Evolutionary conservation across 495 filamentous ascomycete species (phyloP), one percentile per base, ranked within the genome.

Genomic region (Durotheca rogersii): DNA sequence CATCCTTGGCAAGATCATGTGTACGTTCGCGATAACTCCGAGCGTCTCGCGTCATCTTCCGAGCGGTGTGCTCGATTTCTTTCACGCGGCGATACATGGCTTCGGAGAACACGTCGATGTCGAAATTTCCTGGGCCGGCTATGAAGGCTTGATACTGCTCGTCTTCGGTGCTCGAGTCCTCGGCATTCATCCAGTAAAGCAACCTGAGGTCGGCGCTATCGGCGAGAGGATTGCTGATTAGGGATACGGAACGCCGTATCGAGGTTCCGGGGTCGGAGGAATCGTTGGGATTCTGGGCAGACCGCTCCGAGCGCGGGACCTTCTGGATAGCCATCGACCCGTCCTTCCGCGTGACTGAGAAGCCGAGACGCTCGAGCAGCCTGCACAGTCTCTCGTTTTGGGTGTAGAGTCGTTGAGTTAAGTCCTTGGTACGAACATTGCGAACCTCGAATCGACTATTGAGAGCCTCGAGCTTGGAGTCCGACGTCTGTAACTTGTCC

Each of bases 1-100:
- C 83, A 61, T 99, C 93, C 56, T 85, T 85, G 51, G 94, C 89
- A 11, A 82, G 70, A n/a, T 80, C 75, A 48, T 94, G 87, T 14
- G 88, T 84, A 58, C 92, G 93, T 35, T 97, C 93, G 17, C 92
- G 83, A 61, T 96, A 96, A 1, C 78, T 80, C 6, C 86, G 80
- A 19, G 88, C 84, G 66, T 98, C 94, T 51, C 87, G 90, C 64
- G 90, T 87, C 74, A 87, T 87, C 67, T 95, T 96, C 15, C 89
- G 86, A 10, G 89, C 89, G 40, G 91, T 84, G 47, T 88, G 75
- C 62, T 99, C 93, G 23, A 90, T 81, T 51, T 97, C 93, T 52
- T 90, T 94, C 34, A 95, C 73, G 4, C 92, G 86, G 57, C 89
- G 92, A 49, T 86, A 81, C 14, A 96, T 77, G 1, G 86, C 79